Base-by-base conservation (phyloP, 2,329 filamentous ascomycete species). In the Fusarium pseudocircinatum region DNA sequence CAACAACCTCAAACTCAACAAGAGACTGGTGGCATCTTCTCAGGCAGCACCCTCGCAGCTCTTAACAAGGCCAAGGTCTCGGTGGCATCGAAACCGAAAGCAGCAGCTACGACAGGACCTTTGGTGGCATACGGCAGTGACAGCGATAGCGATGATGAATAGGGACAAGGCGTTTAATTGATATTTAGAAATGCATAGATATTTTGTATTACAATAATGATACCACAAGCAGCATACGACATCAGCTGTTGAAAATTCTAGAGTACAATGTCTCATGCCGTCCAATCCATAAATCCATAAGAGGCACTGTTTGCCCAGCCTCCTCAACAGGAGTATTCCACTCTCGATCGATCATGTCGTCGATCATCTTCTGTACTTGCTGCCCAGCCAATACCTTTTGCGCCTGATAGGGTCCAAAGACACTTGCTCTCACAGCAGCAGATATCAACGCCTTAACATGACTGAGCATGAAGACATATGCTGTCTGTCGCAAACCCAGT, bases 111-210 rank as follows among this genome's bases (percentile, higher is more conserved):
- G 34, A 82, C 88, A 24, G 94, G 94, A 4, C 93, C 94, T 12
- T 84, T 98, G 73, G 96, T 98, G 26, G 93, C 89, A 32, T 99
- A 99, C 79, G 95, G 96, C 82, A 93, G 95, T 79, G 95, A 97
- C 82, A 93, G 95, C 80, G 95, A 97, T 82, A 93, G 95, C 79
- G 95, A 97, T 69, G 93, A 86, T 63, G 84, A 87, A 78, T 83
- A 82, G 81, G 72, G 53, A 68, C 70, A 77, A 78, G 67, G 78
- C 68, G 74, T 75, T 76, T 78, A 56, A 63, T 63, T 67, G 47
- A 63, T 65, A 67, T 69, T 58, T 64, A 72, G 62, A 59, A 66
- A 67, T 68, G 57, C 72, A 77, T 75, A 79, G 67, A 77, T 70
- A 73, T 72, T 73, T 70, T 71, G 63, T 75, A 73, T 76, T 56